phyloP scores from a whole-genome alignment of 805 yeast species.

The Candida parachauliodes region DNA sequence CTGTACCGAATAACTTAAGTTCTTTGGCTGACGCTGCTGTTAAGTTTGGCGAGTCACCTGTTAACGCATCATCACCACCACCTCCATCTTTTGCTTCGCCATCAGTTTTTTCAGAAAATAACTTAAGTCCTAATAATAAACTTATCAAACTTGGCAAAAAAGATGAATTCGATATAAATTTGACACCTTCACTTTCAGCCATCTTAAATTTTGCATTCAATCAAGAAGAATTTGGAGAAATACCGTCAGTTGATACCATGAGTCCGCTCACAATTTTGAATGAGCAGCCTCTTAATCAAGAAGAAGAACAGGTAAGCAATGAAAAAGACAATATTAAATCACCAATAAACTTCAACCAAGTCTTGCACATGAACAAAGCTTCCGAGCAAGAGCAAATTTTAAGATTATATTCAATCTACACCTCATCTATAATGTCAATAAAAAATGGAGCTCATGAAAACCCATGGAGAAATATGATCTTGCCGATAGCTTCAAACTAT shows the following conservation, averaged over 20 bases:
- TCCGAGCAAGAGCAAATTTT: slow-evolving; percentile 36
- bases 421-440: slow-evolving; percentile 52
- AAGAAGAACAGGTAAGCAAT: slow-evolving; percentile 15
- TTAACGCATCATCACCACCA: neutral
- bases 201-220: slow-evolving; percentile 22
- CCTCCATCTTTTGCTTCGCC: neutral
- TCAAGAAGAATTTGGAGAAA: slow-evolving; percentile 4
- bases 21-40: slow-evolving; percentile 8
- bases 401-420: slow-evolving; percentile 31
- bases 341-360: slow-evolving; percentile 7
- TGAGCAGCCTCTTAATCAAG: neutral
- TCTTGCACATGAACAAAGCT: slow-evolving; percentile 20
- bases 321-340: slow-evolving; percentile 6
- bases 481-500: slow-evolving; percentile 55
- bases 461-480: slow-evolving; percentile 59
- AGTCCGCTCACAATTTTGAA: slow-evolving; percentile 21
- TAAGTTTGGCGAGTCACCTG: neutral
- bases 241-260: slow-evolving; percentile 14
- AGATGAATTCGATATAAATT: slow-evolving; percentile 17
- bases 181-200: slow-evolving; percentile 38
- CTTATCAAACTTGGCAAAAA: neutral
- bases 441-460: slow-evolving; percentile 63
- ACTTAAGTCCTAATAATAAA: neutral
- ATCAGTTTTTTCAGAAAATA: neutral
- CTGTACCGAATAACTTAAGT: neutral